Evolutionary conservation across 2,329 filamentous ascomycete genomes (phyloP), one percentile per base, ranked within the genome.

Genomic region (Calonectria pauciramosa): DNA sequence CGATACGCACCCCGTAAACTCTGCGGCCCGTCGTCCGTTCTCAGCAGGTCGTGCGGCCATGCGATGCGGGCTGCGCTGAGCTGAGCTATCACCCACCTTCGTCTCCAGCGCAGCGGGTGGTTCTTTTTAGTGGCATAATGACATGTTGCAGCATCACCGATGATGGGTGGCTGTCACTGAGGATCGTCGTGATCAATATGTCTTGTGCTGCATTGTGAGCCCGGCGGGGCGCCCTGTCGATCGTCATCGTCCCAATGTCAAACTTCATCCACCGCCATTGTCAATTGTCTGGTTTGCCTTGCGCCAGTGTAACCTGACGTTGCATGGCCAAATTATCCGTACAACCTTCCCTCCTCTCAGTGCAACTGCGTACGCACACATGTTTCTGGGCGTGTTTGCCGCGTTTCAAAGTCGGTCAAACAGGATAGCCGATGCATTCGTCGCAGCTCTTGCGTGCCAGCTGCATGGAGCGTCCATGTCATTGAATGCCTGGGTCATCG

Each of bases 191-290:
- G 34, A 63, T 63, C 56, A 63, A 56, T 9, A 34, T 32, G 26
- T 56, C 52, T 56, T 30, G 44, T 23, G 18, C 20, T 47, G 44
- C 20, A 34, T 20, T 0, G 14, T 26, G 9, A 41, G 56, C 26
- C 34, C 56, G 64, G 52, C 59, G 32, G 64, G 47, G 65, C 59
- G 38, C 38, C 65, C 47, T 72, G 75, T 69, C 67, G 71, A 78
- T 80, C 75, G 71, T 77, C 54, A 78, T 80, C 65, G 60, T 70
- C 67, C 67, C 75, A 56, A 65, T 71, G 70, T 73, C 68, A 59
- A 59, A 70, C 56, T 38, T 38, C 56, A 60, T 60, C 59, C 36
- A 65, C 41, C 60, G 60, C 60, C 60, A 49, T 34, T 65, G 60
- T 65, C 11, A 32, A 32, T 75, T 73, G 10, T 64, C 68, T 72